A percentile compares a stretch with the other conserved stretches of the same genome.
These are phyloP conservation scores for Verbena officinalis DNA, from an alignment of 257 asterid species.

Conservation along the genomic window DNA sequence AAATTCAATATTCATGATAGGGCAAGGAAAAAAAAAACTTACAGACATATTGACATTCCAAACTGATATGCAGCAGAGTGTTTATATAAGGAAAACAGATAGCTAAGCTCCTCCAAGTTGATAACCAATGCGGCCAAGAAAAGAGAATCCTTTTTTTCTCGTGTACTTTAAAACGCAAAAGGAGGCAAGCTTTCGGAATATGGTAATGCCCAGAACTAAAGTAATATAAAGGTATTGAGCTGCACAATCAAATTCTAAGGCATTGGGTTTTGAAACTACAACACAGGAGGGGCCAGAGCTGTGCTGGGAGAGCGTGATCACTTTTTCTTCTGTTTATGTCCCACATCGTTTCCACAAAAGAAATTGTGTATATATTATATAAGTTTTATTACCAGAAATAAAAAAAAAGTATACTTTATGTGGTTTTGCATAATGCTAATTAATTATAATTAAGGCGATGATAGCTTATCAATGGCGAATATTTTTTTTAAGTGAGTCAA, in stretches of 20 bases:
- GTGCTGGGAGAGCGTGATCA: slow-evolving; percentile 60
- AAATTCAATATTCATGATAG: background rate
- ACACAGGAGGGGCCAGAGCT: slow-evolving; percentile 53
- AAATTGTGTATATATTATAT: too few relatives aligned
- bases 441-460: too few relatives aligned
- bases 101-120: background rate
- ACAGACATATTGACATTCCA: slow-evolving; percentile 55
- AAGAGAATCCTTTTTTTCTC: background rate
- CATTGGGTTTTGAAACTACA: slow-evolving; percentile 48
- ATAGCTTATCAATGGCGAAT: too few relatives aligned
- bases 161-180: background rate
- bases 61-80: background rate
- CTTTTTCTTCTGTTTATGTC: background rate
- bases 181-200: background rate
- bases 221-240: background rate
- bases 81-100: background rate
- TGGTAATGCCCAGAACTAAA: slow-evolving; percentile 2
- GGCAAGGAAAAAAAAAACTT: slow-evolving; percentile 27
- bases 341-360: background rate
- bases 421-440: too few relatives aligned
- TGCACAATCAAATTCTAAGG: slow-evolving; percentile 21
- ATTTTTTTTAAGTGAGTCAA: too few relatives aligned
- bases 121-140: background rate
- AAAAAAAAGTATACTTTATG: too few relatives aligned
- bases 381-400: too few relatives aligned